Evolutionary conservation across 306 rosid genomes (phyloP).

Genomic region (Medicago arabica): DNA sequence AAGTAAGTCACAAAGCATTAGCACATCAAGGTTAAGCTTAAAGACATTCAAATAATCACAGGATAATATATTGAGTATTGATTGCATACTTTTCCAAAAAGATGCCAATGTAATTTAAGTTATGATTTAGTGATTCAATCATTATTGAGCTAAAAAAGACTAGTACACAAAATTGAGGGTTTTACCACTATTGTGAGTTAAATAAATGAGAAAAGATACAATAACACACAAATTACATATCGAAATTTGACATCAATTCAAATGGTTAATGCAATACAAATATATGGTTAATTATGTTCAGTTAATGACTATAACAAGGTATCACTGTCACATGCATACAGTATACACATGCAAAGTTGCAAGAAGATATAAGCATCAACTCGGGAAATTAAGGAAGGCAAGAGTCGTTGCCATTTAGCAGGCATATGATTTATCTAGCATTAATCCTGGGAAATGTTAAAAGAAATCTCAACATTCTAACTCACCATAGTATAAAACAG

Average conservation of each 20-base stretch:
- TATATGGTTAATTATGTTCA: no score
- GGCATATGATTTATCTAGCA: constrained; percentile 18
- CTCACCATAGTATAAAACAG: constrained; percentile 77
- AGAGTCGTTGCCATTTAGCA: background rate
- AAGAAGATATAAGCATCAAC: background rate
- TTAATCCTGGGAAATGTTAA: background rate
- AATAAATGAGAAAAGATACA: no score
- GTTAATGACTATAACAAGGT: no score
- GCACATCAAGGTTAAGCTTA: constrained; percentile 19
- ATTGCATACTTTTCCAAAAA: background rate
- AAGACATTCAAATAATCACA: constrained; percentile 21
- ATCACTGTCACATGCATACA: background rate
- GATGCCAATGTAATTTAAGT: background rate
- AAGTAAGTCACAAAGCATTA: constrained; percentile 32
- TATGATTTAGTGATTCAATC: background rate
- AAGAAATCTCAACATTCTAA: constrained; percentile 31
- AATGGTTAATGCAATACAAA: no score
- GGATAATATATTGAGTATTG: background rate
- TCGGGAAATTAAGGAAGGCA: background rate
- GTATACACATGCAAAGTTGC: background rate
- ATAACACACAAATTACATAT: no score
- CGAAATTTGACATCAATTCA: no score
- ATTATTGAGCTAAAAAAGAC: background rate
- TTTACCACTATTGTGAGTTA: no score
- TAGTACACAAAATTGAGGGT: no score